Percentiles rank a stretch among this genome's conserved stretches.
These are phyloP conservation scores for Microdochium trichocladiopsis DNA, from an alignment of 2,329 filamentous ascomycete genomes.

Conservation along the genomic window DNA sequence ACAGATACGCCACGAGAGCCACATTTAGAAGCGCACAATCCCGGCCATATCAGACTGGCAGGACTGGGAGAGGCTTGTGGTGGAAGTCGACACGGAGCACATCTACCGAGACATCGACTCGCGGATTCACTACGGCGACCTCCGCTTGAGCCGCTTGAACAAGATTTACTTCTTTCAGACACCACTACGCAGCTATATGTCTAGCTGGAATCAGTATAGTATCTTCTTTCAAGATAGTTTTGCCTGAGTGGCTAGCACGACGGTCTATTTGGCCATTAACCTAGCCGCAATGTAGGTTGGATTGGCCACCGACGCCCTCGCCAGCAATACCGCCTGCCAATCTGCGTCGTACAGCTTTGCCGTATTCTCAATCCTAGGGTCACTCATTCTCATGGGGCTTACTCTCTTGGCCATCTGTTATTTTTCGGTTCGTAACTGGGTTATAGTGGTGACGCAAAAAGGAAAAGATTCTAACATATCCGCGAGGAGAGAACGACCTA, in stretches of 20 bases:
- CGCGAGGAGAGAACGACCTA: background rate
- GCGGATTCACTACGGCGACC: constrained; percentile 33
- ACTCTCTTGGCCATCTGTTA: constrained; percentile 7
- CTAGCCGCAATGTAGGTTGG: constrained; percentile 44
- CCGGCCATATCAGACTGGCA: constrained; percentile 27
- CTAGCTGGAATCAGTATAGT: constrained; percentile 24
- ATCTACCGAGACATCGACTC: constrained; percentile 19
- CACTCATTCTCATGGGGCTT: constrained; percentile 18
- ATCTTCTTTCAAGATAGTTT: constrained; percentile 35
- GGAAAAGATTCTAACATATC: background rate
- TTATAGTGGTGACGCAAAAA: constrained; percentile 7
- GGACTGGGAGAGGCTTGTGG: constrained; percentile 26
- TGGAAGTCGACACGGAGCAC: constrained; percentile 16
- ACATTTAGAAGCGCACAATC: constrained; percentile 27
- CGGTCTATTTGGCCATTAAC: constrained; percentile 35
- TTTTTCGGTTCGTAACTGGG: constrained; percentile 1
- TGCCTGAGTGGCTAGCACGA: constrained; percentile 26
- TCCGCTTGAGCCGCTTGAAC: constrained; percentile 31
- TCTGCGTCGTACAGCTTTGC: constrained; percentile 37
- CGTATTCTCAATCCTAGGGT: constrained; percentile 36
- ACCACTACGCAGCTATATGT: constrained; percentile 13
- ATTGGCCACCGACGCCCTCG: constrained; percentile 25
- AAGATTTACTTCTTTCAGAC: constrained; percentile 26
- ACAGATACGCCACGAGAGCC: constrained; percentile 26
- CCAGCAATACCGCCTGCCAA: constrained; percentile 29